These are phyloP conservation scores for Boletus rex-veris DNA, from an alignment of 768 basidiomycete species.

Conservation along the genomic window DNA sequence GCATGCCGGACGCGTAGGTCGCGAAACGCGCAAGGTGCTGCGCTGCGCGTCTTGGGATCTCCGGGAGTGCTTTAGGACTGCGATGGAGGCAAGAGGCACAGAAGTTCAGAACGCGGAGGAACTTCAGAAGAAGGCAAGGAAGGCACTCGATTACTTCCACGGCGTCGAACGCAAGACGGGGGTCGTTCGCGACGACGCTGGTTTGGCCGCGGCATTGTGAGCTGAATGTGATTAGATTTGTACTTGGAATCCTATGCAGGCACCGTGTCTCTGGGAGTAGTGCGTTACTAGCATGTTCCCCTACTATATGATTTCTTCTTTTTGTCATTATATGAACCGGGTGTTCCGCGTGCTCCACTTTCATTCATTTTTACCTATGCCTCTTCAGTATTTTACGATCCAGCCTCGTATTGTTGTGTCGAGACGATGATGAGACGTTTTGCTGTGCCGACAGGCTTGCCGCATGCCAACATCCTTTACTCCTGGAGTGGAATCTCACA, in stretches of 20 bases:
- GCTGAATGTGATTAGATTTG: background rate
- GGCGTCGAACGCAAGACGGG: conserved; percentile 46
- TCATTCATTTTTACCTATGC: conserved; percentile 10
- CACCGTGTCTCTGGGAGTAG: background rate
- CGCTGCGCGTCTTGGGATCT: conserved; percentile 89
- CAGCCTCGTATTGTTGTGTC: background rate
- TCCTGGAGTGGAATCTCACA: too few relatives aligned
- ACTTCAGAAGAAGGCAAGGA: conserved; percentile 61
- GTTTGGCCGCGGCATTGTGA: conserved; percentile 17
- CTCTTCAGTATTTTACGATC: conserved; percentile 9
- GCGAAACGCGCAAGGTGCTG: conserved; percentile 92
- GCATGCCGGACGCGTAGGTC: conserved; percentile 66
- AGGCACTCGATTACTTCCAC: conserved; percentile 71
- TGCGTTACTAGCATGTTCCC: background rate
- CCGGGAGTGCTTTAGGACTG: conserved; percentile 71
- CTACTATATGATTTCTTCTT: background rate
- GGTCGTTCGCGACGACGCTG: conserved; percentile 31
- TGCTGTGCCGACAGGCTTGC: too few relatives aligned
- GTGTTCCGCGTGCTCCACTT: conserved; percentile 5
- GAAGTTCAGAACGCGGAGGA: conserved; percentile 80
- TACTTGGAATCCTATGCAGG: background rate
- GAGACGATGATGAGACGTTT: background rate
- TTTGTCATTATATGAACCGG: background rate
- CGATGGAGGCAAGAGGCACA: conserved; percentile 73
- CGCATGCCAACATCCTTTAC: too few relatives aligned